A percentile compares a stretch with the other conserved stretches of the same genome.
phyloP scores from a whole-genome alignment of 257 asterid species.

The Cordia subcordata region DNA sequence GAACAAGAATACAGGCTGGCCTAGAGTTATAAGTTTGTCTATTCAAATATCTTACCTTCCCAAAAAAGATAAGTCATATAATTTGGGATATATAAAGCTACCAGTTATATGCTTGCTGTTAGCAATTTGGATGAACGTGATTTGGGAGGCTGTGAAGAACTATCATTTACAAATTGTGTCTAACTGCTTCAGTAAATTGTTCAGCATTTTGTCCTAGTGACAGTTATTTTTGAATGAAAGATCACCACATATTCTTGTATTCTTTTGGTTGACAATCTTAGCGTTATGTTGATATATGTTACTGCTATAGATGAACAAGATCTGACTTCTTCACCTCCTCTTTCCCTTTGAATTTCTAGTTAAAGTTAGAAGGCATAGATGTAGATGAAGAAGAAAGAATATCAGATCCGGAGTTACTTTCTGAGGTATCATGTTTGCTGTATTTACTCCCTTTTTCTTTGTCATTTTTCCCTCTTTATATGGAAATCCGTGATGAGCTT shows the following conservation, averaged over 20 bases:
- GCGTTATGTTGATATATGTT: background rate
- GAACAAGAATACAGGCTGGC: too few species aligned
- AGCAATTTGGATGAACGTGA: too few species aligned
- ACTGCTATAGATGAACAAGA: background rate
- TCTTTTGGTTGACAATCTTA: background rate
- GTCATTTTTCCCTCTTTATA: background rate
- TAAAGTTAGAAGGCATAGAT: conserved; percentile 65
- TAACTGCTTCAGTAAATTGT: background rate
- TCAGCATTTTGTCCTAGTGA: conserved; percentile 2
- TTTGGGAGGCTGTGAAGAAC: too few species aligned
- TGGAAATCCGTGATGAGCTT: background rate
- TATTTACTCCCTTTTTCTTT: too few species aligned
- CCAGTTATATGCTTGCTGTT: too few species aligned
- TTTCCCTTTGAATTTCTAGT: conserved; percentile 24
- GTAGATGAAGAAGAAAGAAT: conserved; percentile 83
- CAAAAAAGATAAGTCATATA: too few species aligned
- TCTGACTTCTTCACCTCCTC: background rate
- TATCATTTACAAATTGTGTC: too few species aligned
- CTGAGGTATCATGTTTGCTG: conserved; percentile 52
- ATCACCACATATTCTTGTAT: background rate
- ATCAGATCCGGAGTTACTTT: conserved; percentile 67
- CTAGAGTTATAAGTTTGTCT: too few species aligned
- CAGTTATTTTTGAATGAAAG: too few species aligned
- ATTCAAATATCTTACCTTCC: too few species aligned
- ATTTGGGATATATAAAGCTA: too few species aligned